Conservation (phyloP, 2,329 filamentous ascomycete species). For the Fusarium coffeatum region DNA sequence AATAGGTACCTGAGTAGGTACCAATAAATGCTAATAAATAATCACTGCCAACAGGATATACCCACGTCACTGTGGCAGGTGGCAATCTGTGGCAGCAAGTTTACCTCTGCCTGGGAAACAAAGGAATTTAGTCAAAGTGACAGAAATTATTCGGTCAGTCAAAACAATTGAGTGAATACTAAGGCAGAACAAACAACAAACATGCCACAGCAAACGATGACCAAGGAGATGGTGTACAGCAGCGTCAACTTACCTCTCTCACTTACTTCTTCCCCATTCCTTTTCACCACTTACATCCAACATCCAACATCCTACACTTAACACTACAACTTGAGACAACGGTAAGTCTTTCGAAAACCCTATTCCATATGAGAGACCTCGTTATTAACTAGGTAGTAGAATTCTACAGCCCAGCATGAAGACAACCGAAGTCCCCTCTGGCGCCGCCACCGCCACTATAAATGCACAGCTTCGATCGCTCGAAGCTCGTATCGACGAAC, state of each 20-base stretch:
- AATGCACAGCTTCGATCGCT: not conserved
- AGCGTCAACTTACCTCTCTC: not conserved
- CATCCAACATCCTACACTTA: not conserved
- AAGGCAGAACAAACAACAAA: not conserved
- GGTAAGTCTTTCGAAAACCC: rapidly evolving
- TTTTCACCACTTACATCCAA: not conserved
- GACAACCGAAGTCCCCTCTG: not conserved
- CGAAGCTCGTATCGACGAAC: not conserved
- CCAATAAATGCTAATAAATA: too few species aligned
- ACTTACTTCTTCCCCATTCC: not conserved
- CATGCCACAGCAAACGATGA: not conserved
- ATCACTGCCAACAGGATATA: too few species aligned
- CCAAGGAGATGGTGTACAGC: not conserved
- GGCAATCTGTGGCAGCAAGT: not conserved
- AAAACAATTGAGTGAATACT: not conserved
- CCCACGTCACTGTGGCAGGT: not conserved
- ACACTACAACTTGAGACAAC: not conserved
- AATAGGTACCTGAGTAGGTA: too few species aligned
- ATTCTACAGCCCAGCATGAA: not conserved
- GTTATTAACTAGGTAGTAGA: not conserved
- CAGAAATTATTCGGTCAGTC: not conserved
- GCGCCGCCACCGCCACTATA: not conserved
- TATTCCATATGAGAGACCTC: rapidly evolving
- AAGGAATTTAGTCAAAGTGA: not conserved
- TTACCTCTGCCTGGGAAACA: not conserved